A percentile compares a stretch with the other conserved stretches of the same genome.
Evolutionary conservation across 176 grass and related monocot genomes (phyloP).

Genomic region (Musa beccarii): DNA sequence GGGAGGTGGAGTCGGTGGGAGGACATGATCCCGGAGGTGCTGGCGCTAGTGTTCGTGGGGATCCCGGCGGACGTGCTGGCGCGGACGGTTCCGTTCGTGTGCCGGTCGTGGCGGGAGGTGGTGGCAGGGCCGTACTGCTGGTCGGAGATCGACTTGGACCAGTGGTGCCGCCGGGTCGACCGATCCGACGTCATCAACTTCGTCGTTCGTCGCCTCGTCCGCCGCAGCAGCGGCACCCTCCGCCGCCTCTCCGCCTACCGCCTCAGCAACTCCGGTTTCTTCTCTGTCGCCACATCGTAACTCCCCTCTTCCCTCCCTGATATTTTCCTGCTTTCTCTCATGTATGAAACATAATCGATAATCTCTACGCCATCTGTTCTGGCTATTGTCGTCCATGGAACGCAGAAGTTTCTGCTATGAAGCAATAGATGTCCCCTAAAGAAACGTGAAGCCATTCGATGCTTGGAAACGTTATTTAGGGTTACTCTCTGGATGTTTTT

Average conservation of each 20-base stretch:
- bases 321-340: background rate
- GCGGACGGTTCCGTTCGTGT: slow-evolving; percentile 39
- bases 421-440: too few species aligned
- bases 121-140: slow-evolving; percentile 34
- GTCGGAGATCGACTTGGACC: slow-evolving; percentile 43
- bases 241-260: slow-evolving; percentile 44
- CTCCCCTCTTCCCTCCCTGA: background rate
- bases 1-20: slow-evolving; percentile 18
- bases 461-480: too few species aligned
- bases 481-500: too few species aligned
- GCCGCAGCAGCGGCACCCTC: slow-evolving; percentile 30
- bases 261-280: slow-evolving; percentile 30
- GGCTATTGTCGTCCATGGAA: too few species aligned
- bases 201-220: slow-evolving; percentile 35
- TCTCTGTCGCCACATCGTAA: slow-evolving; percentile 29
- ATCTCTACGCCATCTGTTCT: too few species aligned
- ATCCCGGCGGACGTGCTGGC: slow-evolving; percentile 34
- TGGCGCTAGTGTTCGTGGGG: slow-evolving; percentile 35
- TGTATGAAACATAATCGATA: background rate
- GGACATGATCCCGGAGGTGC: slow-evolving; percentile 40
- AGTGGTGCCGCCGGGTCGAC: slow-evolving; percentile 55
- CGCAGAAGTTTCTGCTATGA: too few species aligned
- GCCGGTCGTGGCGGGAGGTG: slow-evolving; percentile 39
- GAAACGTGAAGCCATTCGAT: too few species aligned
- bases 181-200: slow-evolving; percentile 32